Evolutionary conservation across 2,329 filamentous ascomycete genomes (phyloP), one percentile per base, ranked within the genome.

Genomic region (Fusarium beomiforme): DNA sequence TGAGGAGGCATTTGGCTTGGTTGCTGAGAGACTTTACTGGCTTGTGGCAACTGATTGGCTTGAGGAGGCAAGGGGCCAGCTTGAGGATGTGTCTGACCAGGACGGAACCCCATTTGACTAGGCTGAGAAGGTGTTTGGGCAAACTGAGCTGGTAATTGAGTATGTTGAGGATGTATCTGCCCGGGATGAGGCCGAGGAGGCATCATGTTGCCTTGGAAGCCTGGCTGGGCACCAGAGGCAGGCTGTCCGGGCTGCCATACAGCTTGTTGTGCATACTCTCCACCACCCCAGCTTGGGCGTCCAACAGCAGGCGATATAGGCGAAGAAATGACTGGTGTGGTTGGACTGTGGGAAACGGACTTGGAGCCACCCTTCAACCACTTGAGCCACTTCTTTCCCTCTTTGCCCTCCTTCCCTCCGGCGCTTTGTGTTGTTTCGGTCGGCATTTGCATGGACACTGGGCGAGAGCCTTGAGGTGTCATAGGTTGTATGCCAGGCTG

Each of bases 291-390:
- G 19, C 53, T 59, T 10, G 64, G 64, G 16, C 60, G 39, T 3
- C 55, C 49, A 4, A 50, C 56, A 37, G n/a, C 55, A 23, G 68
- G 55, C 4, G 67, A 58, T 19, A 68, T 64, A 46, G 62, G 65
- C 4, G 73, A 65, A 36, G 61, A 63, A 4, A 51, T 43, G 12
- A 69, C 37, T 6, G 70, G 65, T 3, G 64, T 67, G 11, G 71
- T 74, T 11, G 74, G 72, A 7, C 65, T 76, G 2, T 65, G 67
- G 2, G 65, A 57, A n/a, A 60, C 61, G 50, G 75, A 61, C 16
- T 76, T 76, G 24, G 63, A 63, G 9, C 75, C 71, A 10, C 71
- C 73, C 31, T 76, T 76, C 41, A 75, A 53, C 67, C 73, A 76
- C 36, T 76, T 76, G 43, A 76, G 42, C 75, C 75, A 76, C 56